Conservation (phyloP, 345 rosid species). For the Rhodomyrtus tomentosa region DNA sequence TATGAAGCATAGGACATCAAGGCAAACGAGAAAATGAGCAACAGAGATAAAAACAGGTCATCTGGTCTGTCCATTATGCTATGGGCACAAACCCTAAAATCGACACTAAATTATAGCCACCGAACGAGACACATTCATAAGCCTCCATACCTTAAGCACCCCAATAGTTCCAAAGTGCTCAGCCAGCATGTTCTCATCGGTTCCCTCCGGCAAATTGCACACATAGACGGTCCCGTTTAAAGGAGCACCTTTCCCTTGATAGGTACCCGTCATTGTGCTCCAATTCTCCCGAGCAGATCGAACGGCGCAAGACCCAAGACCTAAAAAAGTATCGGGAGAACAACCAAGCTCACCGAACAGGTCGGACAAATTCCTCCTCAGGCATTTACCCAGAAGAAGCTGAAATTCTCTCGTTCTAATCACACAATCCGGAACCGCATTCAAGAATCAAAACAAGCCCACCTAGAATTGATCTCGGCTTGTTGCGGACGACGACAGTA, state of each 20-base stretch:
- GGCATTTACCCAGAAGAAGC: background rate
- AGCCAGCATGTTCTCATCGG: conserved; percentile 84
- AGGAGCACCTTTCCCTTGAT: conserved; percentile 45
- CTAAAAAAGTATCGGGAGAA: background rate
- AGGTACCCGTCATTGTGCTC: conserved; percentile 41
- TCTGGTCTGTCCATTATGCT: background rate
- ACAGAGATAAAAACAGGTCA: background rate
- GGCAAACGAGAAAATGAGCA: background rate
- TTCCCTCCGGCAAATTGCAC: conserved; percentile 74
- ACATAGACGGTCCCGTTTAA: conserved; percentile 74
- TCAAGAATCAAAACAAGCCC: background rate
- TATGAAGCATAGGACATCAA: background rate
- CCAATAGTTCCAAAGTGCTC: conserved; percentile 95
- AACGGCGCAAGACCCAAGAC: background rate
- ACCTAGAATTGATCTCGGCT: background rate
- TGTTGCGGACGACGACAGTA: background rate
- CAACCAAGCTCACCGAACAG: background rate
- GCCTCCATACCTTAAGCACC: conserved; percentile 60
- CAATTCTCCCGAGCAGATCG: background rate
- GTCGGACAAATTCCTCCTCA: background rate
- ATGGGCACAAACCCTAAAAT: background rate
- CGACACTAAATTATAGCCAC: background rate
- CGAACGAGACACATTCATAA: background rate
- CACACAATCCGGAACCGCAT: background rate
- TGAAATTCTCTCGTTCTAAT: background rate